These are phyloP conservation scores for Fusarium pseudonygamai DNA, from an alignment of 2,329 filamentous ascomycete genomes.

Conservation along the genomic window DNA sequence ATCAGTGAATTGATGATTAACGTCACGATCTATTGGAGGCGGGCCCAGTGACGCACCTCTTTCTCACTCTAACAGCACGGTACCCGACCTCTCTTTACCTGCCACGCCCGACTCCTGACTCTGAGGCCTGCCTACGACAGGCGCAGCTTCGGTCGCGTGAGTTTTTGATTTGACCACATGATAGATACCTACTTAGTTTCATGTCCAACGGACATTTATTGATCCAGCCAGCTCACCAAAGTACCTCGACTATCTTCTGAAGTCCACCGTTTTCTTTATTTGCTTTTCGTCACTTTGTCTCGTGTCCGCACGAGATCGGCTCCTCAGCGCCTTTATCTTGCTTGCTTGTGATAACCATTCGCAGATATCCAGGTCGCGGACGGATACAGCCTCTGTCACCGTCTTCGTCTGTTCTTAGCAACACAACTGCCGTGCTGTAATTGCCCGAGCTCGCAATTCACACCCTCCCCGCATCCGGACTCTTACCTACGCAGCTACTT, in stretches of 20 bases:
- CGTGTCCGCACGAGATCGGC: not conserved
- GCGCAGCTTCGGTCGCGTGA: conserved; percentile 35
- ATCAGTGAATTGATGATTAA: conserved; percentile 23
- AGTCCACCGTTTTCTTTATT: not conserved
- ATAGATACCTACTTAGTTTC: conserved; percentile 31
- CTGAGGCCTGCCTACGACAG: conserved; percentile 27
- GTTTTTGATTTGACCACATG: conserved; percentile 37
- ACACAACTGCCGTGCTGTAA: conserved; percentile 7
- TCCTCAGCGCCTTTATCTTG: not conserved
- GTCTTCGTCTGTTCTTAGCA: conserved; percentile 1
- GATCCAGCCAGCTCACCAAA: conserved; percentile 8
- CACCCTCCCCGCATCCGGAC: conserved; percentile 22
- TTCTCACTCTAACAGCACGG: conserved; percentile 21
- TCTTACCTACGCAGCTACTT: conserved; percentile 15
- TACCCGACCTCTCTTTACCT: conserved; percentile 33
- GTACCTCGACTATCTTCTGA: not conserved
- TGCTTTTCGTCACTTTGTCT: conserved; percentile 1
- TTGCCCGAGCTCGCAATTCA: not conserved
- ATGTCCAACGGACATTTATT: conserved; percentile 19
- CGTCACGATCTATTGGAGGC: conserved; percentile 37
- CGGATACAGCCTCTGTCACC: conserved; percentile 3
- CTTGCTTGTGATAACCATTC: conserved; percentile 14
- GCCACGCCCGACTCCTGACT: conserved; percentile 24
- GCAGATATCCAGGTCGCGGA: conserved; percentile 9
- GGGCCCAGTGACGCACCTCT: conserved; percentile 35